Percentiles rank a stretch among this genome's conserved stretches.
These are phyloP conservation scores for Xylaria bambusicola DNA, from an alignment of 495 filamentous ascomycete species.

Conservation along the genomic window DNA sequence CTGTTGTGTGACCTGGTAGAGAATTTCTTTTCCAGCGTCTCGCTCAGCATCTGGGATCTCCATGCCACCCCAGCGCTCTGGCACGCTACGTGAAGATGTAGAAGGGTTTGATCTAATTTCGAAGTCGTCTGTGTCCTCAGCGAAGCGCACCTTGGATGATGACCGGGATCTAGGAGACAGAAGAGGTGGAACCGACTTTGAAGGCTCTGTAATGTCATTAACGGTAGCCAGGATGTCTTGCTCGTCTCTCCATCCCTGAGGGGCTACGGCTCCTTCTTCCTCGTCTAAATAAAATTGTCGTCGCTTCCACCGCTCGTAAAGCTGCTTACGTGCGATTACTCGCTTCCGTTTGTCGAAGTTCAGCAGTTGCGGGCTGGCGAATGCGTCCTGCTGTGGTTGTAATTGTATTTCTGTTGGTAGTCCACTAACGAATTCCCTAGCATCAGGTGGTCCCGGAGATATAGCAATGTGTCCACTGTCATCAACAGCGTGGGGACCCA, in stretches of 20 bases:
- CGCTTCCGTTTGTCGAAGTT: slow-evolving; percentile 29
- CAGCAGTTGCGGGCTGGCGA: slow-evolving; percentile 21
- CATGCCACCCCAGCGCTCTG: slow-evolving; percentile 81
- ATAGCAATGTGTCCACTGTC: not conserved
- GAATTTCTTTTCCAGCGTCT: slow-evolving; percentile 82
- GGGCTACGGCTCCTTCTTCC: slow-evolving; percentile 68
- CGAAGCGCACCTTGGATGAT: slow-evolving; percentile 82
- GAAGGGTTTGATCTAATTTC: slow-evolving; percentile 77
- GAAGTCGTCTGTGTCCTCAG: slow-evolving; percentile 71
- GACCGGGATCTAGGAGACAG: slow-evolving; percentile 73
- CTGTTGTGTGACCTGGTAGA: slow-evolving; percentile 88
- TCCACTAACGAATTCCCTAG: slow-evolving; percentile 30
- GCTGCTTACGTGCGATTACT: slow-evolving; percentile 47
- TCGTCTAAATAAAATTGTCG: slow-evolving; percentile 79
- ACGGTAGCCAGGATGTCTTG: slow-evolving; percentile 54
- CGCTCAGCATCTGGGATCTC: slow-evolving; percentile 78
- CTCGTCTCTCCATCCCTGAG: slow-evolving; percentile 67
- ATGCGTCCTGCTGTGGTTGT: slow-evolving; percentile 26
- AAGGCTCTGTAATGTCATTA: slow-evolving; percentile 39
- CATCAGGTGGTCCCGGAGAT: slow-evolving; percentile 25
- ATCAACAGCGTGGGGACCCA: slow-evolving; percentile 19
- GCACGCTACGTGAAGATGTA: slow-evolving; percentile 76
- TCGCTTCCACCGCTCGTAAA: slow-evolving; percentile 71
- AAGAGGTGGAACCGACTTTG: slow-evolving; percentile 44
- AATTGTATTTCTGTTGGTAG: slow-evolving; percentile 32